Base-by-base conservation (phyloP, 345 rosid genomes). In the Eucalyptus urophylla region DNA sequence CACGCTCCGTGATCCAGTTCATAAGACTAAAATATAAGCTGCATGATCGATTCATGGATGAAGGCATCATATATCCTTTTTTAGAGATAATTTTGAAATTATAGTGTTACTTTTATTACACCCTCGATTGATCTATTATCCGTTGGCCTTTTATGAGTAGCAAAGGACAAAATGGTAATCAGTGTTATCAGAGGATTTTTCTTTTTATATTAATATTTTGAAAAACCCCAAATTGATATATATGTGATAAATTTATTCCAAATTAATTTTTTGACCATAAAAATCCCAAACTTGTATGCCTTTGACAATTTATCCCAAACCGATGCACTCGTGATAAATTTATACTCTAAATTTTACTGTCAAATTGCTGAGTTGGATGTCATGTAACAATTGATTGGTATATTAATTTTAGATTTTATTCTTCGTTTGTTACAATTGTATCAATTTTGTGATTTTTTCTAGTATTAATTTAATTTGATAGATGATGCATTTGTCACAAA, bases 181-280 rank as follows among this genome's bases (percentile, higher is more conserved):
- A 4, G 3, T 24, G 29, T 9, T 56, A 4, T 9, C 1, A 9
- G 27, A 9, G 5, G 62, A 56, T 53, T 49, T 49, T 49, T 47
- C 1, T 49, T 14, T 49, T 5, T 4, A n/a, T n/a, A 6, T 49
- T 49, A 49, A 49, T 5, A 49, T 14, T 1, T 49, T 6, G 0
- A 49, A 49, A 49, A 49, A 49, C 1, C 2, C 16, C 0, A 49
- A 49, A 49, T 4, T 49, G 1, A 1, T 49, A 12, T 49, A 47
- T 49, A 0, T 4, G 0, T 49, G 2, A 49, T 49, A 49, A 49
- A 2, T 49, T 49, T 49, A 49, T 2, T 1, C 1, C 0, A 49
- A 49, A 49, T 2, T 49, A 49, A 49, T 49, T 49, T 49, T 47
- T 14, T 49, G 2, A 49, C 2, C 0, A 49, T 49, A 0, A 49